Percentiles rank a stretch among this genome's conserved stretches.
Evolutionary conservation across 2,329 filamentous ascomycete species (phyloP).

Genomic region (Clonostachys rhizophaga): DNA sequence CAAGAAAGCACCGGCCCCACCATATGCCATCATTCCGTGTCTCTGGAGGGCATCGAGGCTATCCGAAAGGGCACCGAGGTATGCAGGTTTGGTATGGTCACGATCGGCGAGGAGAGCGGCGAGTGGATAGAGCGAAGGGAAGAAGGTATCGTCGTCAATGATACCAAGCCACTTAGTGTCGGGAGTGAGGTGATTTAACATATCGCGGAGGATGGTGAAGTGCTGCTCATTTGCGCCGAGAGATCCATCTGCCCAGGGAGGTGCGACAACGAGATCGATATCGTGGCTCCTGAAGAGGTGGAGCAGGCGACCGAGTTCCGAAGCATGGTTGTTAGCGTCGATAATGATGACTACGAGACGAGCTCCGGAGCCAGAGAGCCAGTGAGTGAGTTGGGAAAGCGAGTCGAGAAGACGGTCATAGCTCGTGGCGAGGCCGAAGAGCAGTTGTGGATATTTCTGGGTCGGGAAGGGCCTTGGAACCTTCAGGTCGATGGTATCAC

Average conservation of each 20-base stretch:
- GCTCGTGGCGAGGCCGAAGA: conserved; percentile 54
- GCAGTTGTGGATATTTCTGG: conserved; percentile 40
- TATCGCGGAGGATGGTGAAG: conserved; percentile 47
- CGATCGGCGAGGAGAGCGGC: conserved; percentile 38
- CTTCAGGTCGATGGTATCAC: conserved; percentile 38
- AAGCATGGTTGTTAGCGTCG: conserved; percentile 21
- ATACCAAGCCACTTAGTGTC: conserved; percentile 50
- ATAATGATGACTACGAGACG: conserved; percentile 46
- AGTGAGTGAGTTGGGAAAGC: conserved; percentile 46
- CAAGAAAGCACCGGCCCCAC: conserved; percentile 56
- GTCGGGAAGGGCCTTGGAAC: conserved; percentile 38
- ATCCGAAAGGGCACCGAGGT: conserved; percentile 55
- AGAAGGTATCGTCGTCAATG: conserved; percentile 62
- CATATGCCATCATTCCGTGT: conserved; percentile 56
- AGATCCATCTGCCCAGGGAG: conserved; percentile 18
- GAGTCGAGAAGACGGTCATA: conserved; percentile 44
- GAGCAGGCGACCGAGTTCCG: conserved; percentile 20
- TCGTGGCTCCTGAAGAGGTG: conserved; percentile 16
- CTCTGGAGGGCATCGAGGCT: conserved; percentile 42
- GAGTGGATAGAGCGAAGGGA: conserved; percentile 47
- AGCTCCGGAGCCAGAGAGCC: conserved; percentile 46
- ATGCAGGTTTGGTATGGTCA: conserved; percentile 42
- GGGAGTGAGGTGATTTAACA: conserved; percentile 35
- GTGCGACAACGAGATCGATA: conserved; percentile 25
- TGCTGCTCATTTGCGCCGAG: conserved; percentile 48